phyloP scores from a whole-genome alignment of 208 protist species.

The Leishmania tarentolae region DNA sequence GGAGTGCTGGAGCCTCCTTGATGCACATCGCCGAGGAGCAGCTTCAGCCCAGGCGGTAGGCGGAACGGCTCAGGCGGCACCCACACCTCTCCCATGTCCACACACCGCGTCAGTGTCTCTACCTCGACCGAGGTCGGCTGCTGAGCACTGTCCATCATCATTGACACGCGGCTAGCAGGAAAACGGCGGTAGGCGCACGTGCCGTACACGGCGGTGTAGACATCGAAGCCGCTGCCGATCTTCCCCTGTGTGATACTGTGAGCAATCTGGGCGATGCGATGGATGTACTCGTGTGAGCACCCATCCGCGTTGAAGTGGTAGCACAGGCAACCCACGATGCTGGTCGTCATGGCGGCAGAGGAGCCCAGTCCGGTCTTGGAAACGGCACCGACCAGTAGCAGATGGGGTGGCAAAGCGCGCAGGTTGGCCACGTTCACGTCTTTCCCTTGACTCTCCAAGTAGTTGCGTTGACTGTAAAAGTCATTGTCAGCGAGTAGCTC shows the following conservation, averaged over 20 bases:
- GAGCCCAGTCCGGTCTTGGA: slow-evolving; percentile 96
- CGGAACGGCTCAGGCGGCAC: slow-evolving; percentile 69
- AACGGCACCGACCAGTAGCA: slow-evolving; percentile 76
- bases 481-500: slow-evolving; percentile 90
- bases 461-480: slow-evolving; percentile 93
- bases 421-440: slow-evolving; percentile 60
- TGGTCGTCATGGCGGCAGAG: slow-evolving; percentile 93
- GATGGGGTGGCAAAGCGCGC: slow-evolving; percentile 57
- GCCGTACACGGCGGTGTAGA: slow-evolving; percentile 95
- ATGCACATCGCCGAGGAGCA: slow-evolving; percentile 91
- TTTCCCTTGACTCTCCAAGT: slow-evolving; percentile 59
- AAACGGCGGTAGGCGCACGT: slow-evolving; percentile 93
- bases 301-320: slow-evolving; percentile 34
- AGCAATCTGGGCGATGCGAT: slow-evolving; percentile 92
- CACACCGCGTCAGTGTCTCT: slow-evolving; percentile 42
- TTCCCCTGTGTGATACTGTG: slow-evolving; percentile 96
- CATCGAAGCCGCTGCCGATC: slow-evolving; percentile 97
- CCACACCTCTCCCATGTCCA: slow-evolving; percentile 62
- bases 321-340: slow-evolving; percentile 89
- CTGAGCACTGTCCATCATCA: slow-evolving; percentile 46
- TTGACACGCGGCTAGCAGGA: slow-evolving; percentile 56
- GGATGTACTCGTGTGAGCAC: slow-evolving; percentile 62
- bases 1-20: slow-evolving; percentile 93
- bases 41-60: slow-evolving; percentile 79
- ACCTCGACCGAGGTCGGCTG: slow-evolving; percentile 46